These are phyloP conservation scores for Astrothelium macrocarpum DNA, from an alignment of 495 filamentous ascomycete genomes.

Conservation along the genomic window DNA sequence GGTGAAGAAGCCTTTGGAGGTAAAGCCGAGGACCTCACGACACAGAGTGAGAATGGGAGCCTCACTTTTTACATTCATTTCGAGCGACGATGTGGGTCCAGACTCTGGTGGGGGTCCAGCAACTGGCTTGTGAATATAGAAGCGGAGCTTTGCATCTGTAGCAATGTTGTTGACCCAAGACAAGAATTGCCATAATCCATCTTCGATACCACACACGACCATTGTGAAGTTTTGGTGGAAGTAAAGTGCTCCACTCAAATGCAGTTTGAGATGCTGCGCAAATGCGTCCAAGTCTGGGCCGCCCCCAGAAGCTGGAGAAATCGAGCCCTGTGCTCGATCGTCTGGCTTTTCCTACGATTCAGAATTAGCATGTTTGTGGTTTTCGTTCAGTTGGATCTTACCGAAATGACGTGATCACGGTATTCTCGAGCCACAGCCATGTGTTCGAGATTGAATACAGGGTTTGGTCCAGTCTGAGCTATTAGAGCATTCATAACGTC, in stretches of 20 bases:
- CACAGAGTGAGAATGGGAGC: background rate
- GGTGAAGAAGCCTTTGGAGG: background rate
- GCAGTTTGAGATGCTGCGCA: background rate
- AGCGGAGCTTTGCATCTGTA: background rate
- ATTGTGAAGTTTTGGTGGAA: conserved; percentile 12
- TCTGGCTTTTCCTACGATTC: background rate
- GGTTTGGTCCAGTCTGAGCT: background rate
- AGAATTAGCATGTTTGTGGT: background rate
- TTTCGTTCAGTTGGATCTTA: background rate
- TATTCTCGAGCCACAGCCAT: background rate
- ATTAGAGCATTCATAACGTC: background rate
- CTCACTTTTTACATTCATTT: background rate
- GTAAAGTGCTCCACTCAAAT: background rate
- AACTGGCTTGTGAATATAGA: background rate
- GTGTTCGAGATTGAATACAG: background rate
- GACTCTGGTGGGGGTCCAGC: background rate
- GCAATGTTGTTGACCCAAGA: background rate
- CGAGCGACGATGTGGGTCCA: background rate
- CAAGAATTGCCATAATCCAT: conserved; percentile 11
- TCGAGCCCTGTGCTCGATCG: background rate
- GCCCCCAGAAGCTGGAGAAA: background rate
- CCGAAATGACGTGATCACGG: background rate
- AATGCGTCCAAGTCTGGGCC: background rate
- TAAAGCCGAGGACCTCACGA: background rate
- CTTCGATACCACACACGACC: conserved; percentile 6